Percentiles rank a stretch among this genome's conserved stretches.
phyloP scores from a whole-genome alignment of 192 early-diverging fungal genomes.

The Coemansia sp. region DNA sequence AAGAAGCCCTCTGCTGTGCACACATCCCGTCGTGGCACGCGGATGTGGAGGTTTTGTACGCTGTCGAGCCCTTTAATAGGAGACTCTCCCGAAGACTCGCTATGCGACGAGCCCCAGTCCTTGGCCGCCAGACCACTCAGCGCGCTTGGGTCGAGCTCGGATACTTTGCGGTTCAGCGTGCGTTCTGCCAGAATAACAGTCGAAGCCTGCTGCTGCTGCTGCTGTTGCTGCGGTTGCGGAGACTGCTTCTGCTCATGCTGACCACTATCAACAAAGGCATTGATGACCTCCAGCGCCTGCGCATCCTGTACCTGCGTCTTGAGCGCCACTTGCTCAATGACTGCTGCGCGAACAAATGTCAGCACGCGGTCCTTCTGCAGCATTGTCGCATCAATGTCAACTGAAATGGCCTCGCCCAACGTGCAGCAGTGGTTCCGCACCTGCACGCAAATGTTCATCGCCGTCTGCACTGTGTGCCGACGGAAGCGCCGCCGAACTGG shows the following conservation, averaged over 20 bases:
- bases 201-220: slow-evolving; percentile 14
- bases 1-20: slow-evolving; percentile 49
- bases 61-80: slow-evolving; percentile 27
- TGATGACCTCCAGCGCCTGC: slow-evolving; percentile 30
- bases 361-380: slow-evolving; percentile 53
- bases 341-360: slow-evolving; percentile 46
- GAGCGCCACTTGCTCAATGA: slow-evolving; percentile 50
- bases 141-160: slow-evolving; percentile 34
- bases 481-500: slow-evolving; percentile 38
- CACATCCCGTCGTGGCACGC: slow-evolving; percentile 48
- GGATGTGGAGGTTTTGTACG: slow-evolving; percentile 47
- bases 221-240: background rate
- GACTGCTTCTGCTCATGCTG: slow-evolving; percentile 1
- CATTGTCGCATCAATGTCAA: slow-evolving; percentile 52
- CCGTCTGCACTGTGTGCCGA: slow-evolving; percentile 36
- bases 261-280: slow-evolving; percentile 18
- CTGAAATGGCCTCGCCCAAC: slow-evolving; percentile 43
- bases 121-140: slow-evolving; percentile 9
- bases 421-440: slow-evolving; percentile 55
- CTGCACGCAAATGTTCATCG: slow-evolving; percentile 53
- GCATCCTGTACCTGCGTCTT: slow-evolving; percentile 37
- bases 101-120: slow-evolving; percentile 28
- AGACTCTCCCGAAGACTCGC: background rate
- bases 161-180: slow-evolving; percentile 52
- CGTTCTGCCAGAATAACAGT: slow-evolving; percentile 49